phyloP scores from a whole-genome alignment of 768 basidiomycete genomes.

The Cystobasidium tubakii region DNA sequence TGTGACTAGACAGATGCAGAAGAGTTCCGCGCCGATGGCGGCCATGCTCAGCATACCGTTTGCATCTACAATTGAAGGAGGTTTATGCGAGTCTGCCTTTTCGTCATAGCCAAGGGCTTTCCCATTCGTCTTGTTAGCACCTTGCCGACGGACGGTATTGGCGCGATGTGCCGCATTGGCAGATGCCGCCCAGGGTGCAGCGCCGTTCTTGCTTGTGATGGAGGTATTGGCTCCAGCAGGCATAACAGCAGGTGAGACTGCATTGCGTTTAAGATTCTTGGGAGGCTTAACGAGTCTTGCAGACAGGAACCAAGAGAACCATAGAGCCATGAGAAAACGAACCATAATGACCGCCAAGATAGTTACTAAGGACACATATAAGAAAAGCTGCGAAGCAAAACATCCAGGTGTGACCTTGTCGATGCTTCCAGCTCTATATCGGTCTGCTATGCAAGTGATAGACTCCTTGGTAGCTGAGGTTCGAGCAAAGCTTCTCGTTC shows the following conservation, averaged over 20 bases:
- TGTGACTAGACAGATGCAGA: constrained; percentile 89
- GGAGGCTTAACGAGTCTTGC: constrained; percentile 72
- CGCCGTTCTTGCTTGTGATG: constrained; percentile 82
- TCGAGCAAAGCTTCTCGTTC: constrained; percentile 77
- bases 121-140: constrained; percentile 2
- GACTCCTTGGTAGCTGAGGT: constrained; percentile 61
- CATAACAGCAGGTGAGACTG: constrained; percentile 89
- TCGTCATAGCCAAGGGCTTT: constrained; percentile 55
- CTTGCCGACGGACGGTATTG: constrained; percentile 49
- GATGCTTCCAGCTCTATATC: constrained; percentile 89
- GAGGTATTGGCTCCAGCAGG: constrained; percentile 92
- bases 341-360: constrained; percentile 84
- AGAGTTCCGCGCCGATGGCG: constrained; percentile 89
- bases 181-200: constrained; percentile 83
- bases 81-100: constrained; percentile 52
- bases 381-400: constrained; percentile 78
- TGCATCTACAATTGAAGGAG: constrained; percentile 58
- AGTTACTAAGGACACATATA: constrained; percentile 83
- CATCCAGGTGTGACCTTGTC: constrained; percentile 96
- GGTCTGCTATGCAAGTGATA: constrained; percentile 70
- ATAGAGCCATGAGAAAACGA: constrained; percentile 89
- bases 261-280: constrained; percentile 68
- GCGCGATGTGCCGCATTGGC: constrained; percentile 41
- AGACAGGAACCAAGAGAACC: constrained; percentile 96
- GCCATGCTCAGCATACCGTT: constrained; percentile 71